Evolutionary conservation across 495 filamentous ascomycete species (phyloP).

Genomic region (Penicillium lividum): DNA sequence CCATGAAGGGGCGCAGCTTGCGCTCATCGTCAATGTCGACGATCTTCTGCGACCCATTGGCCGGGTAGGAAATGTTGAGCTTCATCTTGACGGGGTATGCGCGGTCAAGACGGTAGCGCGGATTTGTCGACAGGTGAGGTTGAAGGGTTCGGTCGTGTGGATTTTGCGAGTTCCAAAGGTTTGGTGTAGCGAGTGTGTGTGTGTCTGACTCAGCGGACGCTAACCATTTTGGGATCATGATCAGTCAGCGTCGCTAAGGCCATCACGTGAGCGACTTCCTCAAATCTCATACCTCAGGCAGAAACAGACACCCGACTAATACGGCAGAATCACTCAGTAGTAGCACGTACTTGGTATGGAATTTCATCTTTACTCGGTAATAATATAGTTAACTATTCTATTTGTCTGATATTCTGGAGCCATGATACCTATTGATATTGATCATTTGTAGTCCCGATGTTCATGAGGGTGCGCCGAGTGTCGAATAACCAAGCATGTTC

Average conservation of each 20-base stretch:
- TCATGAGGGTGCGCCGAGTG: too few species aligned
- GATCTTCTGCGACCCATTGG: constrained; percentile 98
- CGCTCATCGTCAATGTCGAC: constrained; percentile 99
- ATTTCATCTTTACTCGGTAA: too few species aligned
- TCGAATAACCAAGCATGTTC: too few species aligned
- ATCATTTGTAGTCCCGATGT: too few species aligned
- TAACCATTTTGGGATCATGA: constrained; percentile 20
- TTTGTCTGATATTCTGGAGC: too few species aligned
- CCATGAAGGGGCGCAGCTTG: constrained; percentile 82
- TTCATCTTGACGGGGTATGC: constrained; percentile 67
- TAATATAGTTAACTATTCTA: too few species aligned
- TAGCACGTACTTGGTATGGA: too few species aligned
- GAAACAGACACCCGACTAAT: constrained; percentile 2
- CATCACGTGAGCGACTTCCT: constrained; percentile 16
- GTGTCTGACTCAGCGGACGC: constrained; percentile 28
- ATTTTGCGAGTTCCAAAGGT: constrained; percentile 34
- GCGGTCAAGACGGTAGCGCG: constrained; percentile 56
- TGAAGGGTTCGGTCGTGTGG: constrained; percentile 37
- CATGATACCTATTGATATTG: too few species aligned
- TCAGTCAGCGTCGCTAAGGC: constrained; percentile 23
- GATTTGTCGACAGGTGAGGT: constrained; percentile 50
- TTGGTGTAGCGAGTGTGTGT: constrained; percentile 36
- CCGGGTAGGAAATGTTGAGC: constrained; percentile 97
- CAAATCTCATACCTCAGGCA: not conserved
- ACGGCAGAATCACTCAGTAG: not conserved